phyloP scores from a whole-genome alignment of 768 basidiomycete genomes.

The Amanita phalloides region DNA sequence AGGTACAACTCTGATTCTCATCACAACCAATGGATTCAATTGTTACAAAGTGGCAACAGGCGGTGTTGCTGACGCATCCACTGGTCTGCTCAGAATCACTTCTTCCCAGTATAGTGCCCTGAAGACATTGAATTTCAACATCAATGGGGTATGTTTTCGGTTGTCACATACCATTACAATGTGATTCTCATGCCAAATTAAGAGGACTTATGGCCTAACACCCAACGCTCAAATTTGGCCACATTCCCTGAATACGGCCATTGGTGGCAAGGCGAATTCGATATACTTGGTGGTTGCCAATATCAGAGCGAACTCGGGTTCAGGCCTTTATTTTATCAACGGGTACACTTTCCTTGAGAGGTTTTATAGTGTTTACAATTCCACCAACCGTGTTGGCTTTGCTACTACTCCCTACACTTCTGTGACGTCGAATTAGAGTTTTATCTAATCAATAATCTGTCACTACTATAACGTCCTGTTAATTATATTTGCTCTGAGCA shows the following conservation, averaged over 20 bases:
- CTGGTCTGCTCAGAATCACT: constrained; percentile 50
- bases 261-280: constrained; percentile 38
- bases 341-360: constrained; percentile 32
- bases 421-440: too few relatives aligned
- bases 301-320: constrained; percentile 36
- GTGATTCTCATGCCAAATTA: constrained; percentile 21
- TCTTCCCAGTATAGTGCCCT: constrained; percentile 37
- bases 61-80: constrained; percentile 24
- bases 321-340: constrained; percentile 56
- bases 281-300: constrained; percentile 53
- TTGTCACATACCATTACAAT: background rate
- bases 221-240: constrained; percentile 67
- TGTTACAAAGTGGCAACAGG: constrained; percentile 37
- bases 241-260: constrained; percentile 39
- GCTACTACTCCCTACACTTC: too few relatives aligned
- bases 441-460: too few relatives aligned
- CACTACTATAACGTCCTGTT: too few relatives aligned
- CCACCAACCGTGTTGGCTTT: constrained; percentile 9
- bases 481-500: too few relatives aligned
- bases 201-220: constrained; percentile 44
- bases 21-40: constrained; percentile 34
- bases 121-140: constrained; percentile 45
- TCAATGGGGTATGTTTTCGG: constrained; percentile 31
- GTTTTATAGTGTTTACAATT: constrained; percentile 59
- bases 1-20: constrained; percentile 41